These are phyloP conservation scores for Trametes cingulata DNA, from an alignment of 768 basidiomycete species.

Conservation along the genomic window DNA sequence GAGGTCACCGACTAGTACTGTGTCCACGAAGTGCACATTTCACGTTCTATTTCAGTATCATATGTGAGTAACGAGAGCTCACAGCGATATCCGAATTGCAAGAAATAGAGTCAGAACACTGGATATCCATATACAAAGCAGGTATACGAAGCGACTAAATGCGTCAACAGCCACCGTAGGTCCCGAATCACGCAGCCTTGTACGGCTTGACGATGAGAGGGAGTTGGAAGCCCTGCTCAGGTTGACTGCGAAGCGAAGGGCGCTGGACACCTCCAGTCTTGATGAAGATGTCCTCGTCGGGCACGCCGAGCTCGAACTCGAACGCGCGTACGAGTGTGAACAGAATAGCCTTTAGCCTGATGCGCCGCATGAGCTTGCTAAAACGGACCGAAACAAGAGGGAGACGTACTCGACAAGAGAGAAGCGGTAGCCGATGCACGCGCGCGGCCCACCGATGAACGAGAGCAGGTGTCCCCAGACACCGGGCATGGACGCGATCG, in stretches of 20 bases:
- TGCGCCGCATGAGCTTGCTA: background rate
- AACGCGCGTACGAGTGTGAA: slow-evolving; percentile 33
- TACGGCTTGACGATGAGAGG: slow-evolving; percentile 23
- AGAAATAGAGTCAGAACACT: no score
- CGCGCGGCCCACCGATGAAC: slow-evolving; percentile 64
- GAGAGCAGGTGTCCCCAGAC: slow-evolving; percentile 60
- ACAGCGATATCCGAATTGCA: no score
- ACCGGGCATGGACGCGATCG: slow-evolving; percentile 50
- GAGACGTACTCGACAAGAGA: slow-evolving; percentile 55
- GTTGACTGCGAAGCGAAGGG: slow-evolving; percentile 19
- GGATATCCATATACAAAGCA: no score
- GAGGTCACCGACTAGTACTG: no score
- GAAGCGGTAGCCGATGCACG: slow-evolving; percentile 71
- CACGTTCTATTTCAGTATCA: no score
- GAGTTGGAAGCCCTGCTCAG: slow-evolving; percentile 23
- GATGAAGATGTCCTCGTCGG: slow-evolving; percentile 22
- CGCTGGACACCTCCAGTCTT: slow-evolving; percentile 22
- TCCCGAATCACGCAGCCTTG: background rate
- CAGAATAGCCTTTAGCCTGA: slow-evolving; percentile 35
- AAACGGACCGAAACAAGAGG: background rate
- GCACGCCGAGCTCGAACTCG: slow-evolving; percentile 31
- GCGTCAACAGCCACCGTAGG: no score
- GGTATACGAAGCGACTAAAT: no score
- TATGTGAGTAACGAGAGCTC: no score
- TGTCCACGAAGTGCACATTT: no score